phyloP scores from a whole-genome alignment of 345 rosid genomes.

The Acer saccharum region DNA sequence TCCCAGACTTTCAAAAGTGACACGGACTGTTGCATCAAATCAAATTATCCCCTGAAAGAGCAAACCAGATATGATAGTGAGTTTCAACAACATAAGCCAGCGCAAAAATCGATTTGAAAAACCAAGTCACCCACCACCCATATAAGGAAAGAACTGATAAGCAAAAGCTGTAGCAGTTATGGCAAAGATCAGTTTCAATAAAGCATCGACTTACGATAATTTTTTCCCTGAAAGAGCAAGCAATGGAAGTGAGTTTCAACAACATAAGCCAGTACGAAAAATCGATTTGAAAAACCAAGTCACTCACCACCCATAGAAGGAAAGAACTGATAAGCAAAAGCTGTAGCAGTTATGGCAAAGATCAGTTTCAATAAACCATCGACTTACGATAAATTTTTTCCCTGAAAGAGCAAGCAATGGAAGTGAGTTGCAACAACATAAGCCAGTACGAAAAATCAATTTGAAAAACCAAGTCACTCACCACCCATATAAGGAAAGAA shows the following conservation, averaged over 20 bases:
- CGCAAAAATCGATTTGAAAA: not conserved
- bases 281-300: not conserved
- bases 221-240: too few species aligned
- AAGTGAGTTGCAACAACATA: constrained; percentile 14
- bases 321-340: constrained; percentile 74
- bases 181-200: constrained; percentile 68
- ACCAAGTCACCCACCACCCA: constrained; percentile 55
- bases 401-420: constrained; percentile 43
- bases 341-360: constrained; percentile 74
- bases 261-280: constrained; percentile 9
- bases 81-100: constrained; percentile 10
- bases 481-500: not conserved
- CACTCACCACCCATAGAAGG: constrained; percentile 76
- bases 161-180: constrained; percentile 72
- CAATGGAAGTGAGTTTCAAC: not conserved
- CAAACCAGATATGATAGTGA: too few species aligned
- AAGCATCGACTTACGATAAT: too few species aligned
- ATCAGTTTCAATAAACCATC: constrained; percentile 70
- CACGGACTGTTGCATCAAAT: too few species aligned
- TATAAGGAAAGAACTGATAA: constrained; percentile 79
- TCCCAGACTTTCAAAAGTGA: too few species aligned
- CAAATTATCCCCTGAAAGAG: too few species aligned
- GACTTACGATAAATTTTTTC: too few species aligned
- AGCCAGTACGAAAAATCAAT: not conserved
- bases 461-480: not conserved